phyloP scores from a whole-genome alignment of 2,329 filamentous ascomycete genomes.

The Lachnellula suecica region DNA sequence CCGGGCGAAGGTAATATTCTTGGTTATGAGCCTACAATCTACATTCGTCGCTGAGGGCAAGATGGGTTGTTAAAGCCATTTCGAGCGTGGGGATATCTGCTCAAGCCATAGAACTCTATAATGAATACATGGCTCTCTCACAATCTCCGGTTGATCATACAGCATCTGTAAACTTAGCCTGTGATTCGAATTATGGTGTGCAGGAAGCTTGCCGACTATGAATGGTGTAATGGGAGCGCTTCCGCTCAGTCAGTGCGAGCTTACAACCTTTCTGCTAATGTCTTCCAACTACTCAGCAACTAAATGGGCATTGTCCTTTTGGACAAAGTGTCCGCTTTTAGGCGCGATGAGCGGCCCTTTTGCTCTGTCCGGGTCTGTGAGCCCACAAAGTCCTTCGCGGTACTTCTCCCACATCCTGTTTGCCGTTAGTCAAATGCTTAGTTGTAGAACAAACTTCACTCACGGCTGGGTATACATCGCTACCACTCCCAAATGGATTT shows the following conservation, averaged over 20 bases:
- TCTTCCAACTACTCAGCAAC: background rate
- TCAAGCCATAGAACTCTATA: too few relatives aligned
- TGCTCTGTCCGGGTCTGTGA: background rate
- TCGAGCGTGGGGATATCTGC: too few relatives aligned
- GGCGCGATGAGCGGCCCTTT: background rate
- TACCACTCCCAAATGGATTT: conserved; percentile 2
- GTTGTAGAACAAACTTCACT: background rate
- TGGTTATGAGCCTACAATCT: too few relatives aligned
- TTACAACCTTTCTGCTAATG: background rate
- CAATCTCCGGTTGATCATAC: too few relatives aligned
- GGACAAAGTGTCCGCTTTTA: background rate
- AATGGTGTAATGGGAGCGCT: too few relatives aligned
- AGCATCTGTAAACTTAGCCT: too few relatives aligned
- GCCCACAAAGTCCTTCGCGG: background rate
- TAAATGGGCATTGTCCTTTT: conserved; percentile 1
- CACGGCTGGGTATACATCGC: conserved; percentile 1
- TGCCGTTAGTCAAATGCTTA: background rate
- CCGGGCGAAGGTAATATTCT: too few relatives aligned
- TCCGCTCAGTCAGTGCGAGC: background rate
- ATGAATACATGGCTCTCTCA: too few relatives aligned
- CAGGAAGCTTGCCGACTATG: too few relatives aligned
- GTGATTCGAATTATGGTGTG: too few relatives aligned
- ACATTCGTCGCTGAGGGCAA: too few relatives aligned
- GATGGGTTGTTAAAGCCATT: too few relatives aligned
- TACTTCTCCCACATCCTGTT: conserved; percentile 2